Evolutionary conservation across 257 asterid genomes (phyloP), one percentile per base, ranked within the genome.

Genomic region (Przewalskia tangutica): DNA sequence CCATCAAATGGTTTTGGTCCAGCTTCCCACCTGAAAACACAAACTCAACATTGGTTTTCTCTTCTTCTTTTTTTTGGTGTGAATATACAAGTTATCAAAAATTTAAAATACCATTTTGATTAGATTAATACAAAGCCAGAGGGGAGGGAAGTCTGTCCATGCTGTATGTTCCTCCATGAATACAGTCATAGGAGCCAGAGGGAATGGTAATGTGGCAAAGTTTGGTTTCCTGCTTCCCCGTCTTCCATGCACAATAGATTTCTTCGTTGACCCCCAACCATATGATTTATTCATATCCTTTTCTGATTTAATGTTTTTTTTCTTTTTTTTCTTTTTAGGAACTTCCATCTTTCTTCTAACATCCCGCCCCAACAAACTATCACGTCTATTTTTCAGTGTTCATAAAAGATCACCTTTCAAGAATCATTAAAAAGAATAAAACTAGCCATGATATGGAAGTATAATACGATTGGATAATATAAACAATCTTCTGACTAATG

Each of bases 1-100:
- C 98, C 97, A 88, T 94, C 98, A 84, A 86, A 85, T 79, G 95
- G 70, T 86, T 84, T 94, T 80, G 97, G 93, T 78, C 98, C 97
- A 81, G 92, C 86, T 88, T 92, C 95, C 98, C 97, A 92, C 86
- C 97, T 94, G 91, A 83, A 84, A 83, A 81, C 77, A 23, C 8
- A 63, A 63, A 27, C 8, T 63, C 42, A 16, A 27, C 9, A 12
- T 62, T 23, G 7, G 8, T 6, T 62, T 62, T 11, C 14, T 62
- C 20, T 62, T 23, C 0, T 23, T 4, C 1, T 4, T 59, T 62
- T 62, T 18, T 59, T 23, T n/a, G n/a, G 16, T 62, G 17, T 5
- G 2, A 23, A 1, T 23, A 20, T 20, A 23, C 6, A 23, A 23
- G 38, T 62, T 3, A 23, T 60, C 17, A 62, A 23, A 20, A 23